These are phyloP conservation scores for Vachellia pachyceras DNA, from an alignment of 306 rosid species.

Conservation along the genomic window DNA sequence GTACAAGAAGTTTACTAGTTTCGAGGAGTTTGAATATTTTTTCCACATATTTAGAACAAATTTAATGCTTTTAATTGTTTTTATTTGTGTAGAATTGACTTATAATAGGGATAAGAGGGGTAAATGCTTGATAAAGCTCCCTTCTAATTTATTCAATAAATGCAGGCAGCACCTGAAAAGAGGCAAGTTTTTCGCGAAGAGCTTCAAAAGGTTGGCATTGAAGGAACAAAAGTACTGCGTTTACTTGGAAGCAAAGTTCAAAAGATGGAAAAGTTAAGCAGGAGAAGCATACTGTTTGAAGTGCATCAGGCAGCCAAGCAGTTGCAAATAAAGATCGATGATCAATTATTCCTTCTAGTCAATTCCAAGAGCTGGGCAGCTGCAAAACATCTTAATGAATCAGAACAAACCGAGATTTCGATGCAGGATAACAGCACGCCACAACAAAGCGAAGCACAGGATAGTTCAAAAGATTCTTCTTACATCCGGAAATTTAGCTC, in stretches of 20 bases:
- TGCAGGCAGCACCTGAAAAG: constrained; percentile 74
- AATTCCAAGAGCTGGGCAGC: constrained; percentile 64
- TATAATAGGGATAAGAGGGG: background rate
- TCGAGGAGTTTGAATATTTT: too few relatives aligned
- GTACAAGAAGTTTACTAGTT: too few relatives aligned
- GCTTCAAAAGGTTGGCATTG: constrained; percentile 69
- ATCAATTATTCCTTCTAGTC: constrained; percentile 64
- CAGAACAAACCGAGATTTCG: constrained; percentile 37
- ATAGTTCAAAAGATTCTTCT: constrained; percentile 51
- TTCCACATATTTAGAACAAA: too few relatives aligned
- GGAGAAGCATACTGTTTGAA: constrained; percentile 49
- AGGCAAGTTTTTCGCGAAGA: constrained; percentile 56
- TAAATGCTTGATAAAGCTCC: background rate
- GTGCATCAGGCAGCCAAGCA: constrained; percentile 76
- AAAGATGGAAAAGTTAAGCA: constrained; percentile 70
- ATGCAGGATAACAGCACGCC: constrained; percentile 43
- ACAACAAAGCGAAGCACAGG: constrained; percentile 46
- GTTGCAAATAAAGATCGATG: constrained; percentile 73
- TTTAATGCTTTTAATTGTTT: too few relatives aligned
- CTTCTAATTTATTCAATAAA: constrained; percentile 2
- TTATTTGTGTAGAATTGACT: too few relatives aligned
- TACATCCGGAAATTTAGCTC: constrained; percentile 47
- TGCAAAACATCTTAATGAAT: constrained; percentile 41
- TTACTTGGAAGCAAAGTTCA: constrained; percentile 74
- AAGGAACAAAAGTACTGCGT: constrained; percentile 70